phyloP scores from a whole-genome alignment of 2,329 filamentous ascomycete species.

The Botryotinia convoluta region DNA sequence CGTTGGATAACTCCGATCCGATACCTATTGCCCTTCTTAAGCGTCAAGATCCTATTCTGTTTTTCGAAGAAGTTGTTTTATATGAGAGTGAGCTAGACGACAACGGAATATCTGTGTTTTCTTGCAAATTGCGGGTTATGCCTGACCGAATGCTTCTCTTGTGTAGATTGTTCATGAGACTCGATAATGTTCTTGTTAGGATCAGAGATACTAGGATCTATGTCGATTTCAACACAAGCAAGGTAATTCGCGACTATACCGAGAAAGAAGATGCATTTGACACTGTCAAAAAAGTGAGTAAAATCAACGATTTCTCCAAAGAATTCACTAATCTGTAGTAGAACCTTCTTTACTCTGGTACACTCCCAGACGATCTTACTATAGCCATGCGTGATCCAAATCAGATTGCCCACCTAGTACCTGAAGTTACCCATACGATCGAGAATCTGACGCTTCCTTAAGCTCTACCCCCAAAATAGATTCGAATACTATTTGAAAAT shows the following conservation, averaged over 20 bases:
- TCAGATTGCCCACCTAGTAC: conserved; percentile 65
- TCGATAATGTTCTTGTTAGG: conserved; percentile 85
- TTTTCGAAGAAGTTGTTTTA: conserved; percentile 93
- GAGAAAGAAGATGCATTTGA: conserved; percentile 82
- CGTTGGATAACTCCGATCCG: conserved; percentile 36
- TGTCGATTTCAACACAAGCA: conserved; percentile 76
- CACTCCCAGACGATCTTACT: conserved; percentile 68
- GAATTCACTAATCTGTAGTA: conserved; percentile 34
- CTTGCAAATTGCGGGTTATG: conserved; percentile 91
- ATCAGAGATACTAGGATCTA: conserved; percentile 90
- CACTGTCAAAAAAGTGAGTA: conserved; percentile 65
- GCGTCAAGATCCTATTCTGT: conserved; percentile 87
- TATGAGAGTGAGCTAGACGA: conserved; percentile 98
- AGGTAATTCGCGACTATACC: conserved; percentile 86
- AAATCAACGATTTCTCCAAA: background rate
- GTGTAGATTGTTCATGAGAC: conserved; percentile 82
- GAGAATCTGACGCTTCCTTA: conserved; percentile 46
- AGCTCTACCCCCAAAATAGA: conserved; percentile 5
- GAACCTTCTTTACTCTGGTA: conserved; percentile 50
- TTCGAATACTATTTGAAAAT: background rate
- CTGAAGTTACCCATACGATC: conserved; percentile 64
- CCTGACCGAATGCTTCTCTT: conserved; percentile 82
- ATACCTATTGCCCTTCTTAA: conserved; percentile 87
- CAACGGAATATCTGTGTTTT: conserved; percentile 89
- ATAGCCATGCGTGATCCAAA: conserved; percentile 79